A percentile compares a stretch with the other conserved stretches of the same genome.
phyloP scores from a whole-genome alignment of 2,329 filamentous ascomycete species.

The Monilinia fructicola region DNA sequence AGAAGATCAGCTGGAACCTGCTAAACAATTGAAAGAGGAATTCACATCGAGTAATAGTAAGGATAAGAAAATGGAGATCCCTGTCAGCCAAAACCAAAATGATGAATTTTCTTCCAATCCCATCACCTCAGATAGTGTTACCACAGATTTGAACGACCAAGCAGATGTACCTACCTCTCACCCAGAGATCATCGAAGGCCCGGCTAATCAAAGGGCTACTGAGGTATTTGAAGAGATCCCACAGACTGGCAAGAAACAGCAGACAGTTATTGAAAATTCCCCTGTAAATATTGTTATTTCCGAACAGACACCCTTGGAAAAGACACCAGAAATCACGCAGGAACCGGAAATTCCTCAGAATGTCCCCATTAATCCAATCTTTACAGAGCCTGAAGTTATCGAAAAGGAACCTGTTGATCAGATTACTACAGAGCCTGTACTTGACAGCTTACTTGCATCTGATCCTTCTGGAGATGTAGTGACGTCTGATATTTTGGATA shows the following conservation, averaged over 20 bases:
- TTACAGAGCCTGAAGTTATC: neutral
- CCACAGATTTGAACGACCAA: conserved; percentile 27
- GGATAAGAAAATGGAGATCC: conserved; percentile 43
- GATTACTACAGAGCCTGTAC: neutral
- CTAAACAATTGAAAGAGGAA: conserved; percentile 37
- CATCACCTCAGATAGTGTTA: conserved; percentile 22
- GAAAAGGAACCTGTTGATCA: neutral
- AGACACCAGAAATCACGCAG: neutral
- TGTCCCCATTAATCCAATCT: neutral
- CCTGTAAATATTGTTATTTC: neutral
- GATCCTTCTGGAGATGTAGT: neutral
- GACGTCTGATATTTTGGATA: neutral
- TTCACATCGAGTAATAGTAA: conserved; percentile 39
- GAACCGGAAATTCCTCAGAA: conserved; percentile 2
- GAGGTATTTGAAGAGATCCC: neutral
- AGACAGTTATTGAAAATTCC: neutral
- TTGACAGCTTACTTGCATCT: neutral
- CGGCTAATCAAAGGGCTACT: neutral
- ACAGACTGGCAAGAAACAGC: neutral
- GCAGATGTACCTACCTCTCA: conserved; percentile 1
- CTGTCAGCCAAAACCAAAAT: neutral
- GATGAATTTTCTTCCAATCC: conserved; percentile 18
- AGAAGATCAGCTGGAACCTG: conserved; percentile 36
- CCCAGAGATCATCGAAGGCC: neutral
- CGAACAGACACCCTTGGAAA: neutral